Evolutionary conservation across 148 eudicot species (phyloP).

Genomic region (Pharnaceum exiguum): DNA sequence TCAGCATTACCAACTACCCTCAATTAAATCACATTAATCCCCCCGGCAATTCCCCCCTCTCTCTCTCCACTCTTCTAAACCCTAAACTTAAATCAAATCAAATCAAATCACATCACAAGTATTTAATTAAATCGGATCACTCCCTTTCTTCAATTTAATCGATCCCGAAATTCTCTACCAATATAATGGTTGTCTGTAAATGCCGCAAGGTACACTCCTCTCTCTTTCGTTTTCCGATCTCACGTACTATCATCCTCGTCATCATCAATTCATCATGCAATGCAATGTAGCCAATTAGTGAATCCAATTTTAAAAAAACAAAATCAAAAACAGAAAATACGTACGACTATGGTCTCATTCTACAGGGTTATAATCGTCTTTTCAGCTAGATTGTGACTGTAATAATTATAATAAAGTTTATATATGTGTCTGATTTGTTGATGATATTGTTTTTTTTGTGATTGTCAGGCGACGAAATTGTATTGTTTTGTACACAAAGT

Average conservation of each 20-base stretch:
- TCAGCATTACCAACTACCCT: too few relatives aligned
- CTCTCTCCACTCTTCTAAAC: too few relatives aligned
- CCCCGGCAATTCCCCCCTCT: too few relatives aligned
- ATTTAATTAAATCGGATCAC: too few relatives aligned
- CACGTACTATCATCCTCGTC: neutral
- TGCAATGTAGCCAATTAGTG: neutral
- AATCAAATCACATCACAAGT: too few relatives aligned
- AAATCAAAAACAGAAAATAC: too few relatives aligned
- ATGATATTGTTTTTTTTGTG: neutral
- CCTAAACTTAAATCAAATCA: too few relatives aligned
- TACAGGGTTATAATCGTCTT: too few relatives aligned
- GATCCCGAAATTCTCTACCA: neutral
- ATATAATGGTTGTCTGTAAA: conserved; percentile 97
- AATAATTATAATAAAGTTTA: neutral
- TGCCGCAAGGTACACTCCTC: conserved; percentile 71
- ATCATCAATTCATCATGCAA: neutral
- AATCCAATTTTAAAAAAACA: neutral
- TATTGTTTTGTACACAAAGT: conserved; percentile 99
- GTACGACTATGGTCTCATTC: too few relatives aligned
- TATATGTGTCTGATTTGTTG: too few relatives aligned
- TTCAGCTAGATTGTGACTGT: neutral
- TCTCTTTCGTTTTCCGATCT: neutral
- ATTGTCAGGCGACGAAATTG: conserved; percentile 82
- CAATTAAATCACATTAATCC: too few relatives aligned
- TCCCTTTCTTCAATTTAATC: neutral